Conservation (phyloP, 2,329 filamentous ascomycete species). For the Basipetospora chlamydospora region DNA sequence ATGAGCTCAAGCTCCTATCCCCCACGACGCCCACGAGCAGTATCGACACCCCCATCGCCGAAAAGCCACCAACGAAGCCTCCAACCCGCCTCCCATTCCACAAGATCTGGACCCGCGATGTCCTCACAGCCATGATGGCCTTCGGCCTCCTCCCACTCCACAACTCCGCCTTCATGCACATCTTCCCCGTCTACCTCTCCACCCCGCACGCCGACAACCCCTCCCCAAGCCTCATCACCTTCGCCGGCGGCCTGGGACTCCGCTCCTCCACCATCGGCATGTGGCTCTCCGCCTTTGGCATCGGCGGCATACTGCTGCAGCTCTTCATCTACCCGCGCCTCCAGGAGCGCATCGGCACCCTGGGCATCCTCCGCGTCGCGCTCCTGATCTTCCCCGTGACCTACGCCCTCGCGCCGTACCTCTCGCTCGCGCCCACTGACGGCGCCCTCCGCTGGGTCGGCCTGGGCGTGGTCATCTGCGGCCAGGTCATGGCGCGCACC, state of each 20-base stretch:
- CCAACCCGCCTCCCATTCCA: conserved; percentile 9
- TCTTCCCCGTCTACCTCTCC: conserved; percentile 49
- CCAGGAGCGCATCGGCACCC: conserved; percentile 42
- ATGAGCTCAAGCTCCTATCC: neutral
- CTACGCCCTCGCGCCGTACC: conserved; percentile 44
- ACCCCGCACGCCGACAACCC: conserved; percentile 30
- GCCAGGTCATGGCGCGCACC: conserved; percentile 47
- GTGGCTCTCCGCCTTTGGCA: conserved; percentile 42
- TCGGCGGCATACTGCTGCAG: conserved; percentile 46
- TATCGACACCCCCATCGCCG: neutral
- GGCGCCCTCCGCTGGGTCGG: conserved; percentile 33
- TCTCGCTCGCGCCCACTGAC: conserved; percentile 37
- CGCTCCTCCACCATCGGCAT: conserved; percentile 16
- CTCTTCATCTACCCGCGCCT: conserved; percentile 46
- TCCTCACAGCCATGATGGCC: conserved; percentile 19
- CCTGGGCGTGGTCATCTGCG: conserved; percentile 36
- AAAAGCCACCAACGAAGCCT: conserved; percentile 3
- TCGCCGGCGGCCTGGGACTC: conserved; percentile 41
- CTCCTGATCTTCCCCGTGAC: conserved; percentile 44
- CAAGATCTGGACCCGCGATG: conserved; percentile 16
- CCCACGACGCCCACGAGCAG: neutral
- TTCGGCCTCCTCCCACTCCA: conserved; percentile 42
- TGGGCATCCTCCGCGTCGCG: conserved; percentile 41
- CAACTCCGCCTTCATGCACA: conserved; percentile 47
- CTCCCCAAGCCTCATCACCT: conserved; percentile 27